Percentiles rank a stretch among this genome's conserved stretches.
Conservation (phyloP, 2,329 filamentous ascomycete species). For the Diplodia seriata region DNA sequence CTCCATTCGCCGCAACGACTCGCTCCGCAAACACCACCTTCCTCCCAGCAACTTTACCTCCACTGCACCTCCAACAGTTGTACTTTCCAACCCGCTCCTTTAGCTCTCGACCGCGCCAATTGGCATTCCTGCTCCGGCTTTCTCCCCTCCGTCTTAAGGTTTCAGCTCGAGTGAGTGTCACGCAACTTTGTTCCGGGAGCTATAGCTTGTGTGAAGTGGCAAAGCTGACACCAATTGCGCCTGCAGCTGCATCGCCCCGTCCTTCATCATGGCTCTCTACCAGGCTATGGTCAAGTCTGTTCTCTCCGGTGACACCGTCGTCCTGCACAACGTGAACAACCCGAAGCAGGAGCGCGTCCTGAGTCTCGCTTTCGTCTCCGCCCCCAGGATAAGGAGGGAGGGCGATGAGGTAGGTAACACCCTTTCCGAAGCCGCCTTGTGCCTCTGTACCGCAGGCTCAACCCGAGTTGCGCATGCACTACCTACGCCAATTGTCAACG, state of each 20-base stretch:
- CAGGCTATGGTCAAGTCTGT: conserved; percentile 78
- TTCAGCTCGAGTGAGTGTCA: conserved; percentile 33
- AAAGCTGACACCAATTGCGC: conserved; percentile 23
- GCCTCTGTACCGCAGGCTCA: neutral
- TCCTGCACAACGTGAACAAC: conserved; percentile 82
- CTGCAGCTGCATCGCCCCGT: conserved; percentile 16
- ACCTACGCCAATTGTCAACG: neutral
- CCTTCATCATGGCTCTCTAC: conserved; percentile 40
- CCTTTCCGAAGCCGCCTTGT: neutral
- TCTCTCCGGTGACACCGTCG: conserved; percentile 88
- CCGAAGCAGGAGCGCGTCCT: conserved; percentile 82
- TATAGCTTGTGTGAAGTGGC: conserved; percentile 21
- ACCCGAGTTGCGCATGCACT: neutral
- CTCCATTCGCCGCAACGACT: conserved; percentile 22
- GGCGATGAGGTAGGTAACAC: conserved; percentile 73
- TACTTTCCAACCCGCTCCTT: neutral
- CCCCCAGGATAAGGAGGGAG: conserved; percentile 84
- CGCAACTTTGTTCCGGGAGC: conserved; percentile 25
- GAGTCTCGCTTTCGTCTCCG: conserved; percentile 90
- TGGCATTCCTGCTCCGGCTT: neutral
- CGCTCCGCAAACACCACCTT: conserved; percentile 21
- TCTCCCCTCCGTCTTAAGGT: conserved; percentile 11
- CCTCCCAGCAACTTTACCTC: conserved; percentile 20
- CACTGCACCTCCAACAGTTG: conserved; percentile 10
- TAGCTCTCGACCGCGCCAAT: neutral